Evolutionary conservation across 1,284 basidiomycete genomes (phyloP), one percentile per base, ranked within the genome.

Genomic region (Meira nashicola): DNA sequence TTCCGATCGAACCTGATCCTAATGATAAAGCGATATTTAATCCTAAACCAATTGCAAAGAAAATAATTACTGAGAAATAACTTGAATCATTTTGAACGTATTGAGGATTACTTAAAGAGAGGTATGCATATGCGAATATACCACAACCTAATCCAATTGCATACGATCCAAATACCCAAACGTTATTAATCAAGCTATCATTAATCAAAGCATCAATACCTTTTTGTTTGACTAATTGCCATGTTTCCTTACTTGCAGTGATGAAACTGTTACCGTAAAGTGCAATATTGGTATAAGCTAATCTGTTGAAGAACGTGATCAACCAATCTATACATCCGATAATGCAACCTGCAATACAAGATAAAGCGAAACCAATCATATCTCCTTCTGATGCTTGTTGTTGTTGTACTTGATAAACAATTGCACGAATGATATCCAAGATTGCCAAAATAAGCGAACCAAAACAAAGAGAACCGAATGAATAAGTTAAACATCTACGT

Each of bases 251-350:
- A 2, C 91, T 89, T n/a, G 91, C 91, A 15, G 82, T 76, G 55
- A 91, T 84, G 63, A 93, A 94, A 1, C 86, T 80, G 80, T 94
- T 93, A 23, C 91, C 91, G 77, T 92, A 93, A 2, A 93, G 81
- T 73, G 91, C 88, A 68, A 92, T 90, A 74, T 87, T 89, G 41
- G 86, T 87, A 74, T 56, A 56, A 14, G 55, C 55, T 17, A 56
- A 23, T 46, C 40, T 39, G 44, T 56, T 56, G 40, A 92, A 92
- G 78, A 88, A 92, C 75, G 87, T 83, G 11, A 92, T 86, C 64
- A 87, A 50, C 23, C 79, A 79, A 60, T 89, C 83, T 61, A 92
- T 85, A 71, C 85, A 87, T 2, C 86, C 86, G 38, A 92, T 25
- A n/a, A 59, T 89, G 80, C 89, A 94, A 14, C 86, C 83, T 0